phyloP scores from a whole-genome alignment of 805 yeast genomes.

The Candida schatavii region DNA sequence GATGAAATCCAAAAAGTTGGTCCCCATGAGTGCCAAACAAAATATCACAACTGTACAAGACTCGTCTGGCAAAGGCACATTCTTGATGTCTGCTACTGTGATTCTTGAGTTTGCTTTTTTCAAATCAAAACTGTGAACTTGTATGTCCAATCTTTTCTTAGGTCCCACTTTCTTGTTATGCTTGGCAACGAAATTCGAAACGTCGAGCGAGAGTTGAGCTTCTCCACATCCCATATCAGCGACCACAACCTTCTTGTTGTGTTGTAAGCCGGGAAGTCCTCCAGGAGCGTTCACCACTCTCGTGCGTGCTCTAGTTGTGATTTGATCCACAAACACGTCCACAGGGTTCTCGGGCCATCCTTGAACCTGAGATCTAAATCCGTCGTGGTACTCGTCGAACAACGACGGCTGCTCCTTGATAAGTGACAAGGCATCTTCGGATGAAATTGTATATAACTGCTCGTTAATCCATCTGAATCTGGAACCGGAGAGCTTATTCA shows the following conservation, averaged over 20 bases:
- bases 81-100: constrained; percentile 93
- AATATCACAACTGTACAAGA: constrained; percentile 88
- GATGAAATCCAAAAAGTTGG: constrained; percentile 89
- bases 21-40: constrained; percentile 96
- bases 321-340: constrained; percentile 76
- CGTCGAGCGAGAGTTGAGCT: constrained; percentile 77
- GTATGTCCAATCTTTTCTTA: constrained; percentile 41
- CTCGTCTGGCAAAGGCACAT: constrained; percentile 79
- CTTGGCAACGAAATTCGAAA: constrained; percentile 46
- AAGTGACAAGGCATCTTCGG: constrained; percentile 70
- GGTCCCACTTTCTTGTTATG: constrained; percentile 33
- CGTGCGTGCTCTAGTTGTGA: constrained; percentile 50
- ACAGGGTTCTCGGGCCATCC: constrained; percentile 99
- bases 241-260: constrained; percentile 63
- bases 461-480: constrained; percentile 98
- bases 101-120: constrained; percentile 84
- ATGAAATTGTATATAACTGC: constrained; percentile 84
- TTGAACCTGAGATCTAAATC: constrained; percentile 92
- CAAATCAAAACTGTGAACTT: constrained; percentile 88
- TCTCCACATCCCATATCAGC: constrained; percentile 99
- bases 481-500: constrained; percentile 91
- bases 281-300: constrained; percentile 92
- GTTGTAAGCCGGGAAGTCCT: constrained; percentile 73
- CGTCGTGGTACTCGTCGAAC: constrained; percentile 93
- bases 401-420: constrained; percentile 80